A percentile compares a stretch with the other conserved stretches of the same genome.
These are phyloP conservation scores for Chrysanthemum seticuspe DNA, from an alignment of 129 eudicot species.

Conservation along the genomic window DNA sequence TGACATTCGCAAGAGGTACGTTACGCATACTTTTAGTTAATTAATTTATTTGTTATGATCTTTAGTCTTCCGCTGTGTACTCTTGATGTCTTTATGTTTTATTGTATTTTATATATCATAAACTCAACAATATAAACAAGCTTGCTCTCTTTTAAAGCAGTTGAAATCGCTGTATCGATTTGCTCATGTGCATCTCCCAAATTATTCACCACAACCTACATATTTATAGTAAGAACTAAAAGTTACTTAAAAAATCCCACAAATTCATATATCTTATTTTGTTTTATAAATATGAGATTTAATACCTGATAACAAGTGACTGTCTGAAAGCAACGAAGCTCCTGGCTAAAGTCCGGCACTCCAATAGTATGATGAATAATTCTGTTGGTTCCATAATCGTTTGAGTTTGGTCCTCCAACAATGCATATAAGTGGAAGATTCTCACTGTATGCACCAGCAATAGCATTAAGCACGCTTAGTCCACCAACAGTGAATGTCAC, in stretches of 20 bases:
- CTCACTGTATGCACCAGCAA: slow-evolving; percentile 20
- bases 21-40: no score
- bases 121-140: slow-evolving; percentile 78
- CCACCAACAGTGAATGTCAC: slow-evolving; percentile 81
- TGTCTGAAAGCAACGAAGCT: slow-evolving; percentile 43
- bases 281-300: no score
- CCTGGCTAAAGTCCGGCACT: slow-evolving; percentile 67
- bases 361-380: slow-evolving; percentile 65
- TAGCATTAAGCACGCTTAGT: slow-evolving; percentile 65
- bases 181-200: slow-evolving; percentile 76
- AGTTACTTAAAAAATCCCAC: not conserved
- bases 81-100: no score
- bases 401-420: slow-evolving; percentile 81
- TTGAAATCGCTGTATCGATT: slow-evolving; percentile 76
- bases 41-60: no score
- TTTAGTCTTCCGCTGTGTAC: no score
- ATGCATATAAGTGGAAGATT: slow-evolving; percentile 70
- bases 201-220: slow-evolving; percentile 73
- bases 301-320: slow-evolving; percentile 48
- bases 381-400: slow-evolving; percentile 34
- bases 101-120: no score
- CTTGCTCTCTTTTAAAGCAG: slow-evolving; percentile 80
- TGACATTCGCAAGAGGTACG: no score
- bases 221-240: not conserved
- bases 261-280: not conserved